These are phyloP conservation scores for Blastobotrys attinorum DNA, from an alignment of 805 yeast species.

Conservation along the genomic window DNA sequence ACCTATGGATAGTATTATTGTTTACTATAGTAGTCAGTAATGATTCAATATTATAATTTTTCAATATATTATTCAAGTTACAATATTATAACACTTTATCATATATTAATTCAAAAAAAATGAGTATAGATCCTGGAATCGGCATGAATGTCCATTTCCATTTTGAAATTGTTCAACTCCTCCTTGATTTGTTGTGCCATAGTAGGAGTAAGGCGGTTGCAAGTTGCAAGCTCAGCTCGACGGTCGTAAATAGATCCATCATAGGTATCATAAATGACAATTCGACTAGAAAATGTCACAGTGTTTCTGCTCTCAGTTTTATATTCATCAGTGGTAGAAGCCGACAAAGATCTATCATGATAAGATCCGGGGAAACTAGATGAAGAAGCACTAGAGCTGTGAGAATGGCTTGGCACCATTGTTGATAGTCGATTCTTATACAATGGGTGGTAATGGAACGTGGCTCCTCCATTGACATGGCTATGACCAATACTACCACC, in stretches of 20 bases:
- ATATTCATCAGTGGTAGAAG: background rate
- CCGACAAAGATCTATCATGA: background rate
- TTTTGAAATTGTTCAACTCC: constrained; percentile 73
- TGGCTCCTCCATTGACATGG: background rate
- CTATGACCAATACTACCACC: no score
- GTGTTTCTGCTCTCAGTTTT: background rate
- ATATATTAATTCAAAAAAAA: constrained; percentile 67
- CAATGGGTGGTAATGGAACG: constrained; percentile 13
- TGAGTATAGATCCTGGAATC: constrained; percentile 76
- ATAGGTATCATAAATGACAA: constrained; percentile 79
- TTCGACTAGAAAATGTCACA: constrained; percentile 73
- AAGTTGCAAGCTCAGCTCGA: constrained; percentile 86
- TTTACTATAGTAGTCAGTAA: no score
- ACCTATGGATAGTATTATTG: no score
- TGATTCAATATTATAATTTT: no score
- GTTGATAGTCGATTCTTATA: constrained; percentile 15
- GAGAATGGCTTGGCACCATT: constrained; percentile 4
- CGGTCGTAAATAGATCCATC: constrained; percentile 81
- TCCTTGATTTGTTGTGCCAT: constrained; percentile 80
- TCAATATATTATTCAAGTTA: no score
- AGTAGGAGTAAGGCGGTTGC: constrained; percentile 81
- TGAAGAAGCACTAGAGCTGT: background rate
- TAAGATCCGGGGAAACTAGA: background rate
- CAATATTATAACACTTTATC: no score
- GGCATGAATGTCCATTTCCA: constrained; percentile 77